Evolutionary conservation across 495 filamentous ascomycete species (phyloP), one percentile per base, ranked within the genome.

Genomic region (Penicillium salamii): DNA sequence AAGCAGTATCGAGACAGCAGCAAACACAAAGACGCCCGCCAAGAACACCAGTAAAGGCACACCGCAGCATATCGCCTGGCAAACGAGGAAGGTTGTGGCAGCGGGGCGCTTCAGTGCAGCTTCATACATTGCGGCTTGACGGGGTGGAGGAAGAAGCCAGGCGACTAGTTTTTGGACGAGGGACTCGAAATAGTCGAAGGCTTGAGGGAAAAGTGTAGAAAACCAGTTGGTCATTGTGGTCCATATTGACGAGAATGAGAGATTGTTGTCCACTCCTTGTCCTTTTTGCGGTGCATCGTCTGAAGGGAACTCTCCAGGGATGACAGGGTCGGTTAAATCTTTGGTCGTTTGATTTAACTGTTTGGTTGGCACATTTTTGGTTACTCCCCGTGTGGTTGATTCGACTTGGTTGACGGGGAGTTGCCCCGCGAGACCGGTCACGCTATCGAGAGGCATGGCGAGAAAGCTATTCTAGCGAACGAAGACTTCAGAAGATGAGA

Each of bases 11-110:
- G 69, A 56, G 19, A 72, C 65, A 17, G 61, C 63, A 0, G 69
- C 69, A 38, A 72, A 70, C 9, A 70, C 11, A 20, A 67, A 62
- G 12, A 69, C 61, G 0, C 67, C 69, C 2, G 61, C 67, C 15
- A 72, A 23, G 13, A 72, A 72, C 0, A 72, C 58, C 13, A 72
- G 33, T 40, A 70, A 29, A 15, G 69, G 69, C 0, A 72, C 65
- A 1, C 67, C 69, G 35, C 67, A 70, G 44, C 69, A 72, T 24
- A 72, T 64, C 33, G 61, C 45, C 38, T 72, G 67, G 31, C 69
- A 70, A 9, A 69, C 48, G 13, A 70, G 49, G 36, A 72, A 70
- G 7, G 65, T 69, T 5, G 65, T 54, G 1, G 65, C 62, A 8
- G 66, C 63, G 1, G 69, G 69, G 3, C 62, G 52, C 21, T 58